Evolutionary conservation across 257 asterid genomes (phyloP), one percentile per base, ranked within the genome.

Genomic region (Dorcoceras hygrometricum): DNA sequence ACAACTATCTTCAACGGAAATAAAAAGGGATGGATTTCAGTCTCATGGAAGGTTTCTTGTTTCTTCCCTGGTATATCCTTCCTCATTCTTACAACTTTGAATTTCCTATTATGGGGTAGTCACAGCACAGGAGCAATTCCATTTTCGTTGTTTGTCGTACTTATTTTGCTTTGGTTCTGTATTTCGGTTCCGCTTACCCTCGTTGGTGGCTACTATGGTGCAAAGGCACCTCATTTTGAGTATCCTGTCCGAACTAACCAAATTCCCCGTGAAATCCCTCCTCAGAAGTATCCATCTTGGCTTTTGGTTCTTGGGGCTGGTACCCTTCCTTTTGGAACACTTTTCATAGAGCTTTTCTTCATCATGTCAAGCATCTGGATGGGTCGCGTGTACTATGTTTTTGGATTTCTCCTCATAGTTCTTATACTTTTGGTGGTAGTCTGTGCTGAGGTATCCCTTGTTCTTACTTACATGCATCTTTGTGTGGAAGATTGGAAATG

Each of bases 311-410:
- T 89, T 16, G 95, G 96, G 43, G 96, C 95, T 1, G 96, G 96
- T 3, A 87, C 96, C 43, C 90, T 89, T 48, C 96, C 96, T n/a
- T 89, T 89, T 3, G 96, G 96, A 26, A 89, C 96, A 51, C 95
- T 89, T 22, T 89, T 89, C 87, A 89, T 89, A 7, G 96, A 89
- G 86, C 95, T 87, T 57, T 89, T 87, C 81, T 89, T 89, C 70
- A 89, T 89, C 76, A 89, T 89, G 96, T 89, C 96, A 14, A 89
- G 95, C 64, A 80, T 89, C 39, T 89, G 95, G 96, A 89, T 89
- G 96, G 96, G 96, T 4, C 89, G 96, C 8, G 96, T 87, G 0
- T 89, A 89, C 85, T 87, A 89, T 66, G 96, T 89, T 19, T 89
- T 89, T 0, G 96, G 96, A 16, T 89, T 89, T 71, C 95, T 89